A percentile compares a stretch with the other conserved stretches of the same genome.
These are phyloP conservation scores for Chytriomyces sp. DNA, from an alignment of 192 early-diverging fungal species.

Conservation along the genomic window DNA sequence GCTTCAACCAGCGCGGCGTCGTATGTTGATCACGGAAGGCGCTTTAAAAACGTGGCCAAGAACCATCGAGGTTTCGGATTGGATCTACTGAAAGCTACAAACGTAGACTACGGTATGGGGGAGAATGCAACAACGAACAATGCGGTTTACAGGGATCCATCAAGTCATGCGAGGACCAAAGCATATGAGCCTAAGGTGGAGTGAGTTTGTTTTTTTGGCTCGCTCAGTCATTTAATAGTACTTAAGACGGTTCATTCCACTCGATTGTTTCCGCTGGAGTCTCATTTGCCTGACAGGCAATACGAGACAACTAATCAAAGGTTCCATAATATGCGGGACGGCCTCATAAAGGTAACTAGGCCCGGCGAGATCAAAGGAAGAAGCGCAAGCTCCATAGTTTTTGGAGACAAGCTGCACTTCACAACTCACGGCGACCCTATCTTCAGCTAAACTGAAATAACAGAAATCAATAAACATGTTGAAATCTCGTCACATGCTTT, in stretches of 20 bases:
- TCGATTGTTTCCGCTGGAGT: slow-evolving; percentile 36
- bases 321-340: slow-evolving; percentile 22
- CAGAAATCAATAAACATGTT: too few relatives aligned
- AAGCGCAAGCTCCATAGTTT: slow-evolving; percentile 18
- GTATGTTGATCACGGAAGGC: slow-evolving; percentile 24
- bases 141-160: slow-evolving; percentile 17
- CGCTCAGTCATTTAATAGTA: neutral
- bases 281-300: neutral
- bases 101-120: slow-evolving; percentile 29
- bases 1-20: slow-evolving; percentile 21
- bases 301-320: slow-evolving; percentile 35
- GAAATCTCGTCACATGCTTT: too few relatives aligned
- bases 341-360: slow-evolving; percentile 20
- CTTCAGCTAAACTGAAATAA: neutral
- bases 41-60: slow-evolving; percentile 20
- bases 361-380: neutral
- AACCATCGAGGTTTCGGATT: slow-evolving; percentile 7
- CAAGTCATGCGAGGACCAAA: neutral
- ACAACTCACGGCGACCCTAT: slow-evolving; percentile 17
- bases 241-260: slow-evolving; percentile 4
- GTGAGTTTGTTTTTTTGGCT: neutral
- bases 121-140: slow-evolving; percentile 35
- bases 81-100: slow-evolving; percentile 10
- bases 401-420: slow-evolving; percentile 26
- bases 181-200: slow-evolving; percentile 26